Conservation (phyloP, 176 grass and related monocot species). For the Phyllostachys edulis region DNA sequence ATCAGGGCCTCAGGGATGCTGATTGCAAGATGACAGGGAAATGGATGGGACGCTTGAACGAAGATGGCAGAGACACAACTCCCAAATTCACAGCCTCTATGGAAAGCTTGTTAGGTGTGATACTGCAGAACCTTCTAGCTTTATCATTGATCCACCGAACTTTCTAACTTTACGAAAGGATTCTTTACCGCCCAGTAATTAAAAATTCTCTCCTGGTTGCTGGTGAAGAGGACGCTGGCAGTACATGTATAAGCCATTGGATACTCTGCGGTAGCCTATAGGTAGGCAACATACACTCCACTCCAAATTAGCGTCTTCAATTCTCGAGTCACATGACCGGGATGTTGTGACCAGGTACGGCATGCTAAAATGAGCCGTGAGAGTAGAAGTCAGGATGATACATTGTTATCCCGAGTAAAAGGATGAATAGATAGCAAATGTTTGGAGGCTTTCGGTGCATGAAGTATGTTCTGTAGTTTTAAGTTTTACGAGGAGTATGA, state of each 20-base stretch:
- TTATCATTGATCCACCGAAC: not conserved
- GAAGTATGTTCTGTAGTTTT: too few species aligned
- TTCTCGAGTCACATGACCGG: not conserved
- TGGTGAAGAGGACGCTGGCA: not conserved
- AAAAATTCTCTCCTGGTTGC: not conserved
- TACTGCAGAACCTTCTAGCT: not conserved
- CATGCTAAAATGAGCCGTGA: not conserved
- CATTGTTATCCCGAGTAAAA: too few species aligned
- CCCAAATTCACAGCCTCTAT: not conserved
- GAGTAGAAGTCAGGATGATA: not conserved
- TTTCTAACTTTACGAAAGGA: too few species aligned
- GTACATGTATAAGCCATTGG: not conserved
- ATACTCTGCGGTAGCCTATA: not conserved
- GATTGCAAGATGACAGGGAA: constrained; percentile 24
- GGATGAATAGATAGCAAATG: too few species aligned
- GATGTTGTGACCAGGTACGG: not conserved
- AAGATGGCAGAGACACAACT: not conserved
- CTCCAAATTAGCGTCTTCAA: not conserved
- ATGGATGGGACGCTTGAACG: constrained; percentile 20
- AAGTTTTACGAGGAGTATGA: too few species aligned
- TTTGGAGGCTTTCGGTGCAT: too few species aligned
- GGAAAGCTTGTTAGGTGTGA: constrained; percentile 1
- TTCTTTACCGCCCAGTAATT: not conserved
- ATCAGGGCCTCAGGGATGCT: not conserved
- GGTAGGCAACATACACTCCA: not conserved